Conservation (phyloP, 2,329 filamentous ascomycete species). For the Endothia cerciana region DNA sequence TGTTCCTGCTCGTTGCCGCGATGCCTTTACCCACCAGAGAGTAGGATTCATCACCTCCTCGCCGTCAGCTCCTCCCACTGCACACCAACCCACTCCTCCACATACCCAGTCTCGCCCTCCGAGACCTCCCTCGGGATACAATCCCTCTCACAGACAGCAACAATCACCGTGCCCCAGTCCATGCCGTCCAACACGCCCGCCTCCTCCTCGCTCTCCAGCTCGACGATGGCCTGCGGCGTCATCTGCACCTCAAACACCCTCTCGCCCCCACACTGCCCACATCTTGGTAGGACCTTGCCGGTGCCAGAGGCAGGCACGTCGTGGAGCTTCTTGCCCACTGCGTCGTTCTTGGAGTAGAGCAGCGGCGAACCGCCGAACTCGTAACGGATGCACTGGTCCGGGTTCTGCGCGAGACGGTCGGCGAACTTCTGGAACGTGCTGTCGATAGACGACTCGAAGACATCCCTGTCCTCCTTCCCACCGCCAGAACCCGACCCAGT, state of each 20-base stretch:
- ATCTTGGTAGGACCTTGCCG: conserved; percentile 67
- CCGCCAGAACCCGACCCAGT: conserved; percentile 35
- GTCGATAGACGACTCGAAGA: conserved; percentile 77
- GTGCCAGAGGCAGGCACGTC: conserved; percentile 46
- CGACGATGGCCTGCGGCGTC: conserved; percentile 82
- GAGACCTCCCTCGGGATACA: conserved; percentile 66
- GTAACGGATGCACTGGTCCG: conserved; percentile 80
- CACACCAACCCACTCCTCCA: conserved; percentile 97
- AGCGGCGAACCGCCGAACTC: conserved; percentile 75
- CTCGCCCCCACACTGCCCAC: conserved; percentile 72
- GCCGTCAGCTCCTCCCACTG: conserved; percentile 84
- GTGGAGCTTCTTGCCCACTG: conserved; percentile 68
- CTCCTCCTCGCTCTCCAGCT: conserved; percentile 70
- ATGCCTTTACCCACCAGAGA: too few species aligned
- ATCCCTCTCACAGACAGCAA: conserved; percentile 82
- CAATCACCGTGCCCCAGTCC: conserved; percentile 95
- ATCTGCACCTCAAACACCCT: conserved; percentile 92
- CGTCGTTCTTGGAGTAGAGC: conserved; percentile 79
- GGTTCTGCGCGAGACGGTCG: conserved; percentile 76
- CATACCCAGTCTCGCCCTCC: conserved; percentile 71
- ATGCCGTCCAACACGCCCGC: conserved; percentile 78
- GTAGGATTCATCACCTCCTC: conserved; percentile 37
- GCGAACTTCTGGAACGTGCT: conserved; percentile 80
- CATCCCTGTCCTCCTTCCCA: conserved; percentile 66
- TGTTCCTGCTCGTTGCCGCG: too few species aligned